Conservation (phyloP, 495 filamentous ascomycete genomes). For the Hyphodiscus hymeniophilus region DNA sequence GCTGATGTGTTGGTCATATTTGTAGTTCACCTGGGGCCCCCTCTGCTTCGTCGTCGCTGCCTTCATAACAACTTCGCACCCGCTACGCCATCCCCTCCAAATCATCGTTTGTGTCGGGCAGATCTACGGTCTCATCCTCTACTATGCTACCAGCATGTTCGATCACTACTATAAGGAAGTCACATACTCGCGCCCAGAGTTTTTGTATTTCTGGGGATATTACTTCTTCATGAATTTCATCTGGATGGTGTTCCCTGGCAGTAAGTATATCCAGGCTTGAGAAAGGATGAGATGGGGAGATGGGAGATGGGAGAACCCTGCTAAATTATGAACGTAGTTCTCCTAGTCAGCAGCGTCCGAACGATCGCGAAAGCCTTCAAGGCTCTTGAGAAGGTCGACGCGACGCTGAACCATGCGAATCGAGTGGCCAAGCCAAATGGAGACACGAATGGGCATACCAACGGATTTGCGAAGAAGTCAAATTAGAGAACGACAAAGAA, state of each 20-base stretch:
- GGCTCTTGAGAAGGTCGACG: conserved; percentile 26
- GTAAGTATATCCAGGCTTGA: conserved; percentile 27
- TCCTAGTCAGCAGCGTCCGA: conserved; percentile 40
- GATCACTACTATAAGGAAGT: conserved; percentile 34
- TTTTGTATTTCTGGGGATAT: conserved; percentile 48
- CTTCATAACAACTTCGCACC: conserved; percentile 37
- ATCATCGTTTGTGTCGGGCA: conserved; percentile 46
- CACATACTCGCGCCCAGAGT: conserved; percentile 44
- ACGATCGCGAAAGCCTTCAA: conserved; percentile 38
- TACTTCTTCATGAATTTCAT: conserved; percentile 48
- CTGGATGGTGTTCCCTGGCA: conserved; percentile 37
- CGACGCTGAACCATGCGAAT: conserved; percentile 8
- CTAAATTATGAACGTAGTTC: no score
- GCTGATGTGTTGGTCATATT: conserved; percentile 17
- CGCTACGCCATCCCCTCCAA: conserved; percentile 46
- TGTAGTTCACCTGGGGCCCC: conserved; percentile 44
- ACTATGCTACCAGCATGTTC: conserved; percentile 48
- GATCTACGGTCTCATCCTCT: conserved; percentile 50
- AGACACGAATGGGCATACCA: background rate
- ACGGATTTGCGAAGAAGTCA: background rate
- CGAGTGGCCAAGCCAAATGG: no score
- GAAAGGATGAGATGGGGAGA: no score
- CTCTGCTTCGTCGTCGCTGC: conserved; percentile 42
- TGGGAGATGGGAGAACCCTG: no score
- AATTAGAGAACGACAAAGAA: no score